These are phyloP conservation scores for Pisolithus thermaeus DNA, from an alignment of 1,284 basidiomycete genomes.

Conservation along the genomic window DNA sequence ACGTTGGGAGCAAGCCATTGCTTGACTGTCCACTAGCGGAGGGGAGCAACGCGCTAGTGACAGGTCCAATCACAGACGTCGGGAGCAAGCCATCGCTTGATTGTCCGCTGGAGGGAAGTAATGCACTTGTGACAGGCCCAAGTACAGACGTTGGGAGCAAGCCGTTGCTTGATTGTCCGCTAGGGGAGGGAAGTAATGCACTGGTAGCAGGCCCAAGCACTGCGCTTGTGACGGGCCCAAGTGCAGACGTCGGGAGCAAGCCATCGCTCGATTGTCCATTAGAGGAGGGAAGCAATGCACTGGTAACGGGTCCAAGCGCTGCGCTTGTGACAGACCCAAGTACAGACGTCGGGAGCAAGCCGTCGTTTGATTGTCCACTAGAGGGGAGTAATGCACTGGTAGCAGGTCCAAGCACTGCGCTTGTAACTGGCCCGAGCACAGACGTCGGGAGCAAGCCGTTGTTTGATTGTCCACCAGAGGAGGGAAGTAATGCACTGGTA, in stretches of 20 bases:
- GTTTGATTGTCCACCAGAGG: background rate
- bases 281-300: background rate
- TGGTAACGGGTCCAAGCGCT: background rate
- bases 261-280: background rate
- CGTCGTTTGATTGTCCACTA: background rate
- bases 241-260: background rate
- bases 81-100: background rate
- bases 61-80: background rate
- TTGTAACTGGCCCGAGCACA: background rate
- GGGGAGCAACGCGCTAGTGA: background rate
- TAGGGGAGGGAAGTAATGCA: background rate
- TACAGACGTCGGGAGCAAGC: background rate
- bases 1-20: background rate
- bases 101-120: background rate
- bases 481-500: background rate
- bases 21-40: background rate
- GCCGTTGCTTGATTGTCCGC: background rate
- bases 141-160: background rate
- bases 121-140: background rate
- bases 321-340: too few relatives aligned
- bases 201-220: background rate
- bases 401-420: background rate
- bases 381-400: background rate
- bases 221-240: background rate
- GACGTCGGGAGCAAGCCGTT: too few relatives aligned